Percentiles rank a stretch among this genome's conserved stretches.
These are phyloP conservation scores for Phaeophleospora eucalypticola DNA, from an alignment of 2,329 filamentous ascomycete genomes.

Conservation along the genomic window DNA sequence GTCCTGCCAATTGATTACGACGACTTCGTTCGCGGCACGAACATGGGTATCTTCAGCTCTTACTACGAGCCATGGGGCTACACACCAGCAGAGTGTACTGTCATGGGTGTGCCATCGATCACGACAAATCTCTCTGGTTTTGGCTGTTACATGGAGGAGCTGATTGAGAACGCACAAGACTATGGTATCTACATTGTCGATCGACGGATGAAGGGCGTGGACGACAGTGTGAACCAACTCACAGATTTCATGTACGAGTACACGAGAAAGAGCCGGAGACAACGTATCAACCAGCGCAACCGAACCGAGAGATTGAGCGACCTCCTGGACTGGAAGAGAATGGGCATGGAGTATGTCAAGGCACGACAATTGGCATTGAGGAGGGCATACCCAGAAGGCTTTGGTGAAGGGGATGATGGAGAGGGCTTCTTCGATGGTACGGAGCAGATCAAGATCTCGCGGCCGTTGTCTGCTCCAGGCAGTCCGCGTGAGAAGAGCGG, in stretches of 20 bases:
- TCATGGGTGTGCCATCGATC: constrained; percentile 98
- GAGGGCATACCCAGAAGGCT: constrained; percentile 85
- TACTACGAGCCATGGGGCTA: constrained; percentile 99
- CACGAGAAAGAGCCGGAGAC: constrained; percentile 83
- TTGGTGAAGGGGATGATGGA: constrained; percentile 65
- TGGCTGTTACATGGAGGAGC: constrained; percentile 98
- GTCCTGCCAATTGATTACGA: constrained; percentile 96
- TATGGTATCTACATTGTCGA: constrained; percentile 99
- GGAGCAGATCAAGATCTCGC: constrained; percentile 82
- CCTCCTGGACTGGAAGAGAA: constrained; percentile 96
- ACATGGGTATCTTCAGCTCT: constrained; percentile 90
- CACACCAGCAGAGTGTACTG: constrained; percentile 94
- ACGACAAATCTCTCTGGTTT: constrained; percentile 97
- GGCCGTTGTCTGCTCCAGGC: constrained; percentile 89
- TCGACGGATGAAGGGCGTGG: constrained; percentile 87
- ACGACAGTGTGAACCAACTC: constrained; percentile 95
- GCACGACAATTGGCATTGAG: constrained; percentile 87
- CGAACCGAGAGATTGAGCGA: constrained; percentile 92
- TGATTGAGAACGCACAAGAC: constrained; percentile 96
- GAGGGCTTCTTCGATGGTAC: constrained; percentile 88
- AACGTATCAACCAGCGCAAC: constrained; percentile 98
- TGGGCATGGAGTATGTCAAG: constrained; percentile 99
- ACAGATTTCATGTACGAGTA: constrained; percentile 93
- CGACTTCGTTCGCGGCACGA: constrained; percentile 95
- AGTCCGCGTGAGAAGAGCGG: constrained; percentile 85